Evolutionary conservation across 2,329 filamentous ascomycete genomes (phyloP), one percentile per base, ranked within the genome.

Genomic region (Tolypocladium ovalisporum): DNA sequence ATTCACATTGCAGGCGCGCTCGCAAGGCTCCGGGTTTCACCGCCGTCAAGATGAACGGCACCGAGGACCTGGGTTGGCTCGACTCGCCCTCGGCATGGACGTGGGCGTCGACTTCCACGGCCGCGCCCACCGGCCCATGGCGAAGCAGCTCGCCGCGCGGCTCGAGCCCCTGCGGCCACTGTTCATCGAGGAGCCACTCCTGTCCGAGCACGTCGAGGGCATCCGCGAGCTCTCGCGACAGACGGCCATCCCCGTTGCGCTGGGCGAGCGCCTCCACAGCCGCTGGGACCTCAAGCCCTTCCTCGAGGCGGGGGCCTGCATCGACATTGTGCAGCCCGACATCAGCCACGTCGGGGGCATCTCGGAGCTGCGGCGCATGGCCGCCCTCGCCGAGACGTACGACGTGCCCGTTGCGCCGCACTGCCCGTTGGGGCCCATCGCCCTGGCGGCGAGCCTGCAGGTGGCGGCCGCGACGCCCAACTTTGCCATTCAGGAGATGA

Each of bases 41-140:
- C 2, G 77, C 80, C 4, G 80, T 90, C 56, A 91, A 91, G 67
- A 91, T 92, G 88, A 90, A 91, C 66, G 88, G 80, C 7, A 91
- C 88, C 0, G 86, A 87, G 65, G 88, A 90, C 60, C 71, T 90
- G 1, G 85, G 82, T 62, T 91, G 87, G 87, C 76, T 92, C 0
- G 89, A 92, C 69, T 87, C 86, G 1, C 88, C 0, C 71, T 89
- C 0, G 87, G 87, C 1, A 79, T 92, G 62, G 87, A 91, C 57
- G 87, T 80, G 0, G 89, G 84, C 1, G 77, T 92, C 32, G 89
- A 92, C 64, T 91, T 91, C 69, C 89, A 92, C 67, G 89, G 88
- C 3, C 81, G 87, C 10, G 75, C 90, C 0, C 88, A 91, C 70
- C 87, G 86, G 60, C 87, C 87, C n/a, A 91, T 91, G 87, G 88